Conservation (phyloP, 2,329 filamentous ascomycete species). For the Apiospora aurea region DNA sequence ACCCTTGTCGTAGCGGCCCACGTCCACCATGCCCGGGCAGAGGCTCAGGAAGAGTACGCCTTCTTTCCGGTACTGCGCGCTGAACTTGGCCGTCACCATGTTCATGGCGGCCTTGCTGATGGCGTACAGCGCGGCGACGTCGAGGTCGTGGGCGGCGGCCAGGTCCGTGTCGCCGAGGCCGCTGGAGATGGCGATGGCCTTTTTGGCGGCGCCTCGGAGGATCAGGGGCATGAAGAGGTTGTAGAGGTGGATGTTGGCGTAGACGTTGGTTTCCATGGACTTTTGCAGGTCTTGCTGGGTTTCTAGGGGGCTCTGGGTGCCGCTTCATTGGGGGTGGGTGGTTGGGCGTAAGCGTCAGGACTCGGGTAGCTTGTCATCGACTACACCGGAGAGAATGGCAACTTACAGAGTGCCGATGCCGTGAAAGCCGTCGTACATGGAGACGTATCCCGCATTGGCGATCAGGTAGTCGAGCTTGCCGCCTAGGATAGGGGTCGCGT, state of each 20-base stretch:
- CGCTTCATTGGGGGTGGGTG: neutral
- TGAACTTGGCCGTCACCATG: conserved; percentile 59
- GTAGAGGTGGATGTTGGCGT: conserved; percentile 60
- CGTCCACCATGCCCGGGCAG: conserved; percentile 59
- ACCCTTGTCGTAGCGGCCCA: neutral
- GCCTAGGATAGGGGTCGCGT: conserved; percentile 25
- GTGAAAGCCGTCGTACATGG: neutral
- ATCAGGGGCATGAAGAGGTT: conserved; percentile 62
- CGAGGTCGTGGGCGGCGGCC: conserved; percentile 39
- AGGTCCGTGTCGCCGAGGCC: conserved; percentile 62
- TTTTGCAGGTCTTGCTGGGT: conserved; percentile 45
- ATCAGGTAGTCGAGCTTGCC: conserved; percentile 22
- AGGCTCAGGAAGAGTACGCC: conserved; percentile 61
- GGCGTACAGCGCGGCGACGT: conserved; percentile 43
- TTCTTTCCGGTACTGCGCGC: conserved; percentile 54
- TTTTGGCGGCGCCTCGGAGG: conserved; percentile 51
- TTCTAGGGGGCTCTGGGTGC: conserved; percentile 37
- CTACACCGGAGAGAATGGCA: too few relatives aligned
- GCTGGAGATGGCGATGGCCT: conserved; percentile 43
- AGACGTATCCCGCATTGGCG: conserved; percentile 27
- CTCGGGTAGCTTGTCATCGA: too few relatives aligned
- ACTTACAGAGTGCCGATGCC: conserved; percentile 3
- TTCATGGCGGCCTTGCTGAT: conserved; percentile 49
- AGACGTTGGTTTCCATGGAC: conserved; percentile 55
- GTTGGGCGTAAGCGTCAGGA: neutral